phyloP scores from a whole-genome alignment of 352 stramenopile genomes.

The Phytophthora tubulina region DNA sequence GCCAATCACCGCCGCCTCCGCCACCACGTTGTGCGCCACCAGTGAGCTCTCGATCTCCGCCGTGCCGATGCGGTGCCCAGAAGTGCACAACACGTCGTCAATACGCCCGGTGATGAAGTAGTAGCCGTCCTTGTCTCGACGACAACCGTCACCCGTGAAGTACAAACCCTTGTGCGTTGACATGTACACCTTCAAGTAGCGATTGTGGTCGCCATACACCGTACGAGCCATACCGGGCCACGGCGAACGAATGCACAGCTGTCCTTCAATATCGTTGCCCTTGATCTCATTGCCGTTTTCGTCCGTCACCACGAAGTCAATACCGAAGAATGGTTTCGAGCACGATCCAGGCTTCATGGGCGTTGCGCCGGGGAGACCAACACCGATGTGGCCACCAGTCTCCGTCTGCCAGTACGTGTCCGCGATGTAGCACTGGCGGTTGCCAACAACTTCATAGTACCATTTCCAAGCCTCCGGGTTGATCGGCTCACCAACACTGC shows the following conservation, averaged over 20 bases:
- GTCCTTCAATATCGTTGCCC: conserved; percentile 89
- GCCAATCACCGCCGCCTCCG: conserved; percentile 95
- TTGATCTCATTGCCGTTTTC: conserved; percentile 90
- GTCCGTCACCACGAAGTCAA: conserved; percentile 90
- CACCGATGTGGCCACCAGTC: conserved; percentile 95
- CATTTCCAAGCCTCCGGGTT: conserved; percentile 97
- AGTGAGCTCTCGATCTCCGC: conserved; percentile 91
- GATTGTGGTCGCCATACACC: conserved; percentile 93
- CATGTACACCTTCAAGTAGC: conserved; percentile 97
- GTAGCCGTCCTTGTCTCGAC: conserved; percentile 94
- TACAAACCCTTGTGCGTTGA: conserved; percentile 97
- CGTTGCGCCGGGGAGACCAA: conserved; percentile 93
- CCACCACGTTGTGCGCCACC: conserved; percentile 92
- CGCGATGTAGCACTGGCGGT: conserved; percentile 91
- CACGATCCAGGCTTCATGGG: conserved; percentile 93
- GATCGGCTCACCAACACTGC: conserved; percentile 98
- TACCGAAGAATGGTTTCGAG: conserved; percentile 96
- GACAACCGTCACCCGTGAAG: conserved; percentile 93
- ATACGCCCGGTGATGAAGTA: conserved; percentile 99
- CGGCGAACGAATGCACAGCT: conserved; percentile 94
- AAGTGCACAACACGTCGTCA: conserved; percentile 97
- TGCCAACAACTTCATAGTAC: conserved; percentile 95
- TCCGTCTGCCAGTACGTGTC: conserved; percentile 99
- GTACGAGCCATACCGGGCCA: conserved; percentile 97
- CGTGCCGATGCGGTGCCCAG: conserved; percentile 92